Evolutionary conservation across 495 filamentous ascomycete species (phyloP).

Genomic region (Astrothelium macrocarpum): DNA sequence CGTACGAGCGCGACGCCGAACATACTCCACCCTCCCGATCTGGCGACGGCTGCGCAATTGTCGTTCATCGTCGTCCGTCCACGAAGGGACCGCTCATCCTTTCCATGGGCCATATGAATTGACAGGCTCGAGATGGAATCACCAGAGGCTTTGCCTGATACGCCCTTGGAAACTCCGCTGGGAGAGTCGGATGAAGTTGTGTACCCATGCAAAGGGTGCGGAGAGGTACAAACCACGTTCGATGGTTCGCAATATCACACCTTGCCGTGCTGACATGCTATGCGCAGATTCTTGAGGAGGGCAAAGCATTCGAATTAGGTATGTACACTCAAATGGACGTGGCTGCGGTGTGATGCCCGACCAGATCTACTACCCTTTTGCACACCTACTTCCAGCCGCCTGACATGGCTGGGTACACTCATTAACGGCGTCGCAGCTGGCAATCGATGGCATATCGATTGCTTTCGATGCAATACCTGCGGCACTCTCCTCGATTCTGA

Average conservation of each 20-base stretch:
- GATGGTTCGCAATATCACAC: neutral
- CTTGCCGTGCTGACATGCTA: slow-evolving; percentile 21
- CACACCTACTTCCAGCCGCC: slow-evolving; percentile 13
- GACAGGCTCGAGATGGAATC: slow-evolving; percentile 41
- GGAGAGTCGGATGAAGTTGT: slow-evolving; percentile 61
- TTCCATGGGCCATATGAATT: slow-evolving; percentile 20
- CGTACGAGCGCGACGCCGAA: neutral
- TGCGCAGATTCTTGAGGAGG: slow-evolving; percentile 84
- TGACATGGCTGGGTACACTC: neutral
- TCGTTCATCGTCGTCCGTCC: neutral
- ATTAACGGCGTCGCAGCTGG: slow-evolving; percentile 52
- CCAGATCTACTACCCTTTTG: neutral
- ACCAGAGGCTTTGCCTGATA: slow-evolving; percentile 62
- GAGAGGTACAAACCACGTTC: slow-evolving; percentile 55
- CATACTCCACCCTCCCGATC: neutral
- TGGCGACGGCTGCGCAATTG: neutral
- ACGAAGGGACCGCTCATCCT: neutral
- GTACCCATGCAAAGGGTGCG: slow-evolving; percentile 95
- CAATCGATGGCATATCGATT: slow-evolving; percentile 98
- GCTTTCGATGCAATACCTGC: slow-evolving; percentile 97
- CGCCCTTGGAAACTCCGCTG: slow-evolving; percentile 52
- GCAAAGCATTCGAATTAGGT: slow-evolving; percentile 97
- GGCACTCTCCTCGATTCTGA: slow-evolving; percentile 93
- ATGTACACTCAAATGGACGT: slow-evolving; percentile 28
- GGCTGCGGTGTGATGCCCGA: neutral